Percentiles rank a stretch among this genome's conserved stretches.
Evolutionary conservation across 2,329 filamentous ascomycete species (phyloP).

Genomic region (Sporothrix pallida): DNA sequence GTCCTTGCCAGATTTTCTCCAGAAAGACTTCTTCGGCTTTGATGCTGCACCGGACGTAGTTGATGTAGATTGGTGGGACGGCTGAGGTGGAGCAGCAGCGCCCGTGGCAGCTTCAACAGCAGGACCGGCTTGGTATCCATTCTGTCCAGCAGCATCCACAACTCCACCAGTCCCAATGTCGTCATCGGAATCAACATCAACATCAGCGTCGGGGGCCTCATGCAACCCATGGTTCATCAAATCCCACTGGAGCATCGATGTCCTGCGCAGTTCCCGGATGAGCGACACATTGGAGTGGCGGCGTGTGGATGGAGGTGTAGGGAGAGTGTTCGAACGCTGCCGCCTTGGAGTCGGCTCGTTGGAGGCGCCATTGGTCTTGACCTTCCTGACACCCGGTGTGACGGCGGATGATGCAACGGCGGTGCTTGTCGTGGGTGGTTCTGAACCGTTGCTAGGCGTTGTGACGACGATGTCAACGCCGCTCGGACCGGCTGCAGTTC

Average conservation of each 20-base stretch:
- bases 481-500: neutral
- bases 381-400: neutral
- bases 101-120: neutral
- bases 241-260: slow-evolving; percentile 32
- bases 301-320: slow-evolving; percentile 36
- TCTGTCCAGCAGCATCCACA: neutral
- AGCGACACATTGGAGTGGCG: slow-evolving; percentile 42
- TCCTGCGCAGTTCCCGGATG: slow-evolving; percentile 43
- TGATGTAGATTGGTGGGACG: slow-evolving; percentile 28
- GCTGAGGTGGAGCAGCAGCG: neutral
- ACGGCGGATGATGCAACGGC: neutral
- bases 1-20: slow-evolving; percentile 19
- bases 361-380: slow-evolving; percentile 24
- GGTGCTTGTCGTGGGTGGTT: neutral
- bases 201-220: neutral
- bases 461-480: slow-evolving; percentile 9
- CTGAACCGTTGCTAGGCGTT: neutral
- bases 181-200: neutral
- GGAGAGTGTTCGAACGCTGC: slow-evolving; percentile 35
- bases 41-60: neutral
- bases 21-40: slow-evolving; percentile 2
- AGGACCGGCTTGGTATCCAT: neutral
- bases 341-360: neutral
- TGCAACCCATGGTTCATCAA: neutral
- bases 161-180: neutral